Evolutionary conservation across 352 stramenopile genomes (phyloP).

Genomic region (Pythium periplocum): DNA sequence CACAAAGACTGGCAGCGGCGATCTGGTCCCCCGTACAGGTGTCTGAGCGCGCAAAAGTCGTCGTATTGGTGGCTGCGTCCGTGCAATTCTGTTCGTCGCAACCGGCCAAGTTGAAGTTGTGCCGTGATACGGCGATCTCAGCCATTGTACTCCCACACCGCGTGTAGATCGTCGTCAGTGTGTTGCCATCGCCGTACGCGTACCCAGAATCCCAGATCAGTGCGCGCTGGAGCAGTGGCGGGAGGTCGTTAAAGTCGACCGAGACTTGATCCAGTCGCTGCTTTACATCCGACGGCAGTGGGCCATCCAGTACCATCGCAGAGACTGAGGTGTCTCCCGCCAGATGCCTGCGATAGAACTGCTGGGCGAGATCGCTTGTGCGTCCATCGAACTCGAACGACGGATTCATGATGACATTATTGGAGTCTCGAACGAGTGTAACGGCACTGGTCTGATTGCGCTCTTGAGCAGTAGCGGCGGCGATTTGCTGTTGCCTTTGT

Average conservation of each 20-base stretch:
- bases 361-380: conserved; percentile 28
- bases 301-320: conserved; percentile 1
- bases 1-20: conserved; percentile 8
- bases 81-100: conserved; percentile 16
- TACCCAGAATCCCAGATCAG: conserved; percentile 36
- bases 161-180: conserved; percentile 20
- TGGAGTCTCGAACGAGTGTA: conserved; percentile 7
- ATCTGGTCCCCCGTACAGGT: conserved; percentile 21
- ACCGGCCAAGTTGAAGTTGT: conserved; percentile 1
- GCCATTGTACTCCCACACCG: conserved; percentile 26
- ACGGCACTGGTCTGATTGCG: not conserved
- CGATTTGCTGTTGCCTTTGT: conserved; percentile 2
- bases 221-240: conserved; percentile 22
- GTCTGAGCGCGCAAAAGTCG: conserved; percentile 11
- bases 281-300: conserved; percentile 15
- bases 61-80: conserved; percentile 6
- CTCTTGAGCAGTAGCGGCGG: not conserved
- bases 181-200: conserved; percentile 10
- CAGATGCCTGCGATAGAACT: conserved; percentile 23
- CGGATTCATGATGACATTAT: conserved; percentile 9
- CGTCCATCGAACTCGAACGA: conserved; percentile 22
- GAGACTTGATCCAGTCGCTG: conserved; percentile 14
- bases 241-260: conserved; percentile 19
- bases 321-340: conserved; percentile 7
- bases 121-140: conserved; percentile 23